Evolutionary conservation across 2,329 filamentous ascomycete species (phyloP).

Genomic region (Talaromyces sp.): DNA sequence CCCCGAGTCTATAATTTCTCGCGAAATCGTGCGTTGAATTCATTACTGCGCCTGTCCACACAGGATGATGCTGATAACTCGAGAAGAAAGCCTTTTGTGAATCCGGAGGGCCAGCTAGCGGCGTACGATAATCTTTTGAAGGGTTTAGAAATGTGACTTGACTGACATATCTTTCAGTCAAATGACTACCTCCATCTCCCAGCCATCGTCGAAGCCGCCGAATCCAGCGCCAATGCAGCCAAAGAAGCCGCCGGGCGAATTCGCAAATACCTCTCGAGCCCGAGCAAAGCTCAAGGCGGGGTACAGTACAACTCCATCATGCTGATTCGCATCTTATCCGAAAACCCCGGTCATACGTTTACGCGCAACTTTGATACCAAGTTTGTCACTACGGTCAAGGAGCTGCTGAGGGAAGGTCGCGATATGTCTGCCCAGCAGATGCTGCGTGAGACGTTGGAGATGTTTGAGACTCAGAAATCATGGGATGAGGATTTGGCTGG

Average conservation of each 20-base stretch:
- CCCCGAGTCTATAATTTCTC: constrained; percentile 39
- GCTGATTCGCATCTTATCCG: constrained; percentile 84
- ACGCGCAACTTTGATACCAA: constrained; percentile 86
- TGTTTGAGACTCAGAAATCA: constrained; percentile 67
- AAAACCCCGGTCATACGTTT: constrained; percentile 88
- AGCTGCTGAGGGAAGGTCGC: constrained; percentile 66
- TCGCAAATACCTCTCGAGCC: constrained; percentile 74
- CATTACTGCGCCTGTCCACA: not conserved
- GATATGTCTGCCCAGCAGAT: constrained; percentile 81
- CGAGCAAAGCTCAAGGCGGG: constrained; percentile 62
- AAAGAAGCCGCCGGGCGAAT: constrained; percentile 76
- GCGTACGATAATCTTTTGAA: constrained; percentile 39
- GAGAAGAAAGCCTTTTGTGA: constrained; percentile 75
- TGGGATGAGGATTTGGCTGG: constrained; percentile 69
- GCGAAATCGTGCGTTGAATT: constrained; percentile 38
- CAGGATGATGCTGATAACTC: constrained; percentile 4
- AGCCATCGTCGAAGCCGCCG: constrained; percentile 88
- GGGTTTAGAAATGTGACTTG: not conserved
- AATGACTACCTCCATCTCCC: constrained; percentile 92
- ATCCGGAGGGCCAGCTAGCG: constrained; percentile 59
- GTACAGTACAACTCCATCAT: constrained; percentile 95
- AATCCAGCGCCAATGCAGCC: constrained; percentile 83
- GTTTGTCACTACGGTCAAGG: constrained; percentile 73
- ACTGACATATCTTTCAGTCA: constrained; percentile 50
- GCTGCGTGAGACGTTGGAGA: constrained; percentile 78